Evolutionary conservation across 1,284 basidiomycete species (phyloP), one percentile per base, ranked within the genome.

Genomic region (Puccinia coronata): DNA sequence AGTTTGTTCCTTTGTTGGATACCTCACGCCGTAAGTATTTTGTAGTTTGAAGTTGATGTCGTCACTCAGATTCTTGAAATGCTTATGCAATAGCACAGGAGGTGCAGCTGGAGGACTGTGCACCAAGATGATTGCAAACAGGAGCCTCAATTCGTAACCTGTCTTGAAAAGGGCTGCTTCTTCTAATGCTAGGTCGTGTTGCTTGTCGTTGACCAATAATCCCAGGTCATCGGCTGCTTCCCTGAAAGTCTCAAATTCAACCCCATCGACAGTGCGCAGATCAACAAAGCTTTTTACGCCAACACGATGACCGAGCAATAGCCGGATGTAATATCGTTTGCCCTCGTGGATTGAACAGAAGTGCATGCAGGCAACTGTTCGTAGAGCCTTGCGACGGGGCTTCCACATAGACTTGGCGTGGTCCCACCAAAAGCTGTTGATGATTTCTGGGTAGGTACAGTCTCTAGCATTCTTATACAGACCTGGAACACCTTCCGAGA

Each of bases 321-420:
- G 84, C 0, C 87, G 84, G 0, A 89, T 85, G 80, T 88, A 88
- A 82, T 87, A 89, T 0, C 82, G 80, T 61, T 88, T 86, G 0
- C 87, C 87, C 18, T 84, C 82, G 28, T 84, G 85, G 4, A 86
- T 87, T 18, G 82, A 78, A 9, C 85, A 83, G 83, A 85, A 87
- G 75, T 86, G 87, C 85, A 88, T 88, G 0, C 86, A 73, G 0
- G 87, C 88, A 31, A 88, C 80, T 0, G 87, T 57, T 23, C 2
- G 18, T 11, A 61, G 25, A 2, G 41, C 43, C 4, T 9, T 55
- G 23, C 41, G 12, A 2, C 47, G 41, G 51, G 41, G 23, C 1
- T 23, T 14, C 31, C 53, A 34, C 23, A 20, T 1, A 23, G 55
- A 28, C 25, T n/a, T 39, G 34, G 39, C 16, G 18, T 59, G 1